Evolutionary conservation across 441 rosid genomes (phyloP).

Genomic region (Arabidopsis hybrid): DNA sequence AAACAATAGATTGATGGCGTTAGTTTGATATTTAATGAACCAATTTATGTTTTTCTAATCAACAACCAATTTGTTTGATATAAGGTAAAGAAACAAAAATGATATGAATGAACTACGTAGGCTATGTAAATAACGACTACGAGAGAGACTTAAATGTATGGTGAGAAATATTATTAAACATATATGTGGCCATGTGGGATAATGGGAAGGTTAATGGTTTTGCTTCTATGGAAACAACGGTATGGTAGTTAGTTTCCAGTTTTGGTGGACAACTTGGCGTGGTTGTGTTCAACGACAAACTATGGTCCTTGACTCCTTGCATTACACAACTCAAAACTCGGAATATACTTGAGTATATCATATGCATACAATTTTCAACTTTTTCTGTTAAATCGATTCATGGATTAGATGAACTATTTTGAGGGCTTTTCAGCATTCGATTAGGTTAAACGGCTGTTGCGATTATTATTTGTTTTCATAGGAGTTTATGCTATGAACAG

Average conservation of each 20-base stretch:
- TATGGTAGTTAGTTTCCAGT: not conserved
- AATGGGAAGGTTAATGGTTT: not conserved
- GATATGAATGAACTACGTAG: not conserved
- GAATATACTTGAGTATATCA: not conserved
- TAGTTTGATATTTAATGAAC: not conserved
- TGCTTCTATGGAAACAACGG: not conserved
- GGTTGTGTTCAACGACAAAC: conserved; percentile 9
- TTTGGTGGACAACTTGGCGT: not conserved
- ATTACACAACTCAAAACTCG: conserved; percentile 6
- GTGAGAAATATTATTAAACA: not conserved
- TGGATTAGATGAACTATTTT: not conserved
- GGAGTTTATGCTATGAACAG: too few relatives aligned
- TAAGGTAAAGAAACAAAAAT: not conserved
- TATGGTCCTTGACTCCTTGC: not conserved
- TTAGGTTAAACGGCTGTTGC: not conserved
- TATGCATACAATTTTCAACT: not conserved
- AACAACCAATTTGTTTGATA: conserved; percentile 4
- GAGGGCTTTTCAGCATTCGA: not conserved
- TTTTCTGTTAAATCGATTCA: not conserved
- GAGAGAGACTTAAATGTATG: not conserved
- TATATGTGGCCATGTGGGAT: not conserved
- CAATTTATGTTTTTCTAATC: not conserved
- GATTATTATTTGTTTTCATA: not conserved
- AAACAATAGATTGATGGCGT: not conserved
- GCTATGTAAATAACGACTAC: not conserved